A percentile compares a stretch with the other conserved stretches of the same genome.
phyloP scores from a whole-genome alignment of 495 filamentous ascomycete species.

The Penicillium odoratum region DNA sequence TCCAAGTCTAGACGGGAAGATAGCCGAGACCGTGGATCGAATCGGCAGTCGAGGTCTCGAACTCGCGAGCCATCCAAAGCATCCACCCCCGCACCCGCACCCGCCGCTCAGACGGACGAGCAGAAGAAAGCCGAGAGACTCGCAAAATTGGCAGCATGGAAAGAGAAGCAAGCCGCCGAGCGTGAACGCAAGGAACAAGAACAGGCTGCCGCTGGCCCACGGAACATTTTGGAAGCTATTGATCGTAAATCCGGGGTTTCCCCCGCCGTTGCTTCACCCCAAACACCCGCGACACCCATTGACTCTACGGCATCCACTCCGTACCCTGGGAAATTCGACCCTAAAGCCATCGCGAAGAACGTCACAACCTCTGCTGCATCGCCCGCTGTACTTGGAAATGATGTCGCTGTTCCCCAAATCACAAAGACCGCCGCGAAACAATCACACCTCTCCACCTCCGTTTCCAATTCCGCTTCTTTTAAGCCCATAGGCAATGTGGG shows the following conservation, averaged over 20 bases:
- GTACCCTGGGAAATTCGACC: conserved; percentile 84
- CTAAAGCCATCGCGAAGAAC: conserved; percentile 80
- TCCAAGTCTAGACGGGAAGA: conserved; percentile 68
- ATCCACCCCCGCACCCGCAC: conserved; percentile 51
- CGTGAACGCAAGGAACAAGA: conserved; percentile 75
- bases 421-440: conserved; percentile 45
- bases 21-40: conserved; percentile 54
- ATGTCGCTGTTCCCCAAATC: conserved; percentile 60
- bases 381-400: conserved; percentile 56
- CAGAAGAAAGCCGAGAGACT: conserved; percentile 83
- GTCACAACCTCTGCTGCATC: conserved; percentile 43
- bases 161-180: conserved; percentile 79
- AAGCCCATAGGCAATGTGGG: conserved; percentile 73
- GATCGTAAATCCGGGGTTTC: conserved; percentile 66
- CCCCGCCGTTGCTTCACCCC: conserved; percentile 54
- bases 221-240: conserved; percentile 72
- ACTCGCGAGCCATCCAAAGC: conserved; percentile 51
- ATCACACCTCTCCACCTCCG: conserved; percentile 49
- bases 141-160: conserved; percentile 88
- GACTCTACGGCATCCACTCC: conserved; percentile 47
- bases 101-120: conserved; percentile 64
- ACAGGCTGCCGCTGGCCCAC: conserved; percentile 58
- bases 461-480: conserved; percentile 37
- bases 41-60: conserved; percentile 42
- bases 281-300: conserved; percentile 51